Evolutionary conservation across 306 rosid species (phyloP), one percentile per base, ranked within the genome.

Genomic region (Begonia masoniana): DNA sequence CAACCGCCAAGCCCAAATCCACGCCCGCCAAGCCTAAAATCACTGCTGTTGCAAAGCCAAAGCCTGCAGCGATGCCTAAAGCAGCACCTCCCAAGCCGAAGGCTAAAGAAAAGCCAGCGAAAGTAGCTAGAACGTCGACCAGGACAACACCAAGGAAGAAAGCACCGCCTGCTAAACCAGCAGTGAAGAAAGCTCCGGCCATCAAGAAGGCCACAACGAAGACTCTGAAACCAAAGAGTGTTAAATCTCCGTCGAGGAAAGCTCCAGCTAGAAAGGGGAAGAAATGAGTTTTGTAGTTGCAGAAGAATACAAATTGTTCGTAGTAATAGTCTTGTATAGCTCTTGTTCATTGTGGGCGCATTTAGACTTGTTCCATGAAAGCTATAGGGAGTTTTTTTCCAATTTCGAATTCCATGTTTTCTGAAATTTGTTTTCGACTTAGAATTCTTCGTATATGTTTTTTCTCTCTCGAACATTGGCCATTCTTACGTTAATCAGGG

Each of bases 71-170:
- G 15, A 70, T 63, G 52, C 55, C 74, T 3, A 75, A 70, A 59
- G 76, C 71, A 17, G 52, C 73, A 0, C 66, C 68, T 7, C 52
- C 59, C 1, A 80, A 67, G 79, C 74, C 93, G 0, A 82, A 81
- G 63, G 56, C 78, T 0, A 68, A 68, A 56, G 87, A 61, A 36
- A 78, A 48, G 59, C 81, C 91, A 0, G 78, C 65, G 0, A 85
- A 85, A 73, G 85, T 72, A 3, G 21, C 83, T 9, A 73, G 85
- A 66, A 82, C 88, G 3, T 75, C 87, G 59, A 75, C 83, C 21
- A 77, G 95, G 62, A 68, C 82, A 0, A 59, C 83, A 0, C 95
- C 93, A 0, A 93, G 85, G n/a, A 77, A 62, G 68, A 82, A 65
- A 31, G 83, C 72, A 0, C 65, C 81, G 9, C 50, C 78, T 2